Conservation (phyloP, 805 yeast species). For the Pichia occidentalis region DNA sequence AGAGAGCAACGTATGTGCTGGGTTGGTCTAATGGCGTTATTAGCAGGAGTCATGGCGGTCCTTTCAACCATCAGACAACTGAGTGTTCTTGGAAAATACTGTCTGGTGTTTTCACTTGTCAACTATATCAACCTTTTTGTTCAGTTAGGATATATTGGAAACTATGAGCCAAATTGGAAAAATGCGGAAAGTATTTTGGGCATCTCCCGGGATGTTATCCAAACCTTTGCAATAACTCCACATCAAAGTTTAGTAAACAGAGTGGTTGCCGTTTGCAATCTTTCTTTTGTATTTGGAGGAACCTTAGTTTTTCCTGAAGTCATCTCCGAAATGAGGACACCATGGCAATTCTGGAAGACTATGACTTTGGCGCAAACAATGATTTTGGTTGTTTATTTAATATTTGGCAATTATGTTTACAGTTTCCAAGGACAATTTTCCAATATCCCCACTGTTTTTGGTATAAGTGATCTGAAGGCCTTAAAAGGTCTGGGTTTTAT, state of each 20-base stretch:
- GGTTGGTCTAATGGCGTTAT: slow-evolving; percentile 33
- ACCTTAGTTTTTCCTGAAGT: slow-evolving; percentile 44
- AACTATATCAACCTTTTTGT: slow-evolving; percentile 18
- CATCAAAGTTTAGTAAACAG: slow-evolving; percentile 22
- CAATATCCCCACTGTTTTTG: slow-evolving; percentile 40
- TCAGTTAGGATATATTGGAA: slow-evolving; percentile 14
- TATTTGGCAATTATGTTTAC: slow-evolving; percentile 39
- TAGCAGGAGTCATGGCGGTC: slow-evolving; percentile 36
- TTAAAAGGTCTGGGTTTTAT: slow-evolving; percentile 32
- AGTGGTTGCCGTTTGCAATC: slow-evolving; percentile 36
- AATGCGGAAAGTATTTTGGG: slow-evolving; percentile 18
- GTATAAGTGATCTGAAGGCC: slow-evolving; percentile 27
- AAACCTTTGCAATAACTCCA: slow-evolving; percentile 15
- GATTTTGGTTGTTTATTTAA: slow-evolving; percentile 34
- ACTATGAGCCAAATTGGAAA: slow-evolving; percentile 19
- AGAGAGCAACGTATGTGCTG: slow-evolving; percentile 31
- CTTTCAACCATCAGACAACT: slow-evolving; percentile 37
- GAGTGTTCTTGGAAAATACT: slow-evolving; percentile 28
- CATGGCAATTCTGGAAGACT: slow-evolving; percentile 44
- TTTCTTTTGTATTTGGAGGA: slow-evolving; percentile 46
- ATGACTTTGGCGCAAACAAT: slow-evolving; percentile 36
- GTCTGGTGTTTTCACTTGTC: slow-evolving; percentile 16
- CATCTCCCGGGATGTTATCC: slow-evolving; percentile 19
- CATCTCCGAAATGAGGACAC: slow-evolving; percentile 42
- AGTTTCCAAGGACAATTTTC: slow-evolving; percentile 40